Conservation (phyloP, 495 filamentous ascomycete genomes). For the Pseudoneurospora amorphoporcata region DNA sequence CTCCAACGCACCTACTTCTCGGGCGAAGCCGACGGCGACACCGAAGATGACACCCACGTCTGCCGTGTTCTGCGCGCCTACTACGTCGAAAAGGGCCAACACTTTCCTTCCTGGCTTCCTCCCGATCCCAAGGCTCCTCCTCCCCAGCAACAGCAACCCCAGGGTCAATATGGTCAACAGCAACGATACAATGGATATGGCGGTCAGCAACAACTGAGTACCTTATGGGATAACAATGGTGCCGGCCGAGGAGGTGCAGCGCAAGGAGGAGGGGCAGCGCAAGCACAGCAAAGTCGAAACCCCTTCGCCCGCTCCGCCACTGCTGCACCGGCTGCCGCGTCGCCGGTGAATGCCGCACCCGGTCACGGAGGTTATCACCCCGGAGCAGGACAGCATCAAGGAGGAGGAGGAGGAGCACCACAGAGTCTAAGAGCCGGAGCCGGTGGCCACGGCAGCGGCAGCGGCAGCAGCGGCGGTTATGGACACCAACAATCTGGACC, state of each 20-base stretch:
- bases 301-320: conserved; percentile 9
- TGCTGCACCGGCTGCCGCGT: conserved; percentile 1
- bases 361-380: background rate
- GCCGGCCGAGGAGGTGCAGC: conserved; percentile 30
- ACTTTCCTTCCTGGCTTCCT: conserved; percentile 82
- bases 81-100: conserved; percentile 78
- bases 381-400: conserved; percentile 61
- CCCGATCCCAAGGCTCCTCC: conserved; percentile 67
- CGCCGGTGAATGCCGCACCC: conserved; percentile 39
- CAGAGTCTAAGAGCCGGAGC: conserved; percentile 41
- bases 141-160: conserved; percentile 37
- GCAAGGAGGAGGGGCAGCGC: conserved; percentile 21
- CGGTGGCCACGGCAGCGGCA: background rate
- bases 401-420: conserved; percentile 13
- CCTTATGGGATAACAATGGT: conserved; percentile 70
- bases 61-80: conserved; percentile 91
- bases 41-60: conserved; percentile 89
- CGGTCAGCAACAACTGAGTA: conserved; percentile 44
- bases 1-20: conserved; percentile 68
- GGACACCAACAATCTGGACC: conserved; percentile 9
- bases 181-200: conserved; percentile 25
- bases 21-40: conserved; percentile 78
- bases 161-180: conserved; percentile 39
- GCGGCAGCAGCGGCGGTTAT: conserved; percentile 7
- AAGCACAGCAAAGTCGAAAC: conserved; percentile 1